Evolutionary conservation across 441 rosid genomes (phyloP), one percentile per base, ranked within the genome.

Genomic region (Manihot esculenta): DNA sequence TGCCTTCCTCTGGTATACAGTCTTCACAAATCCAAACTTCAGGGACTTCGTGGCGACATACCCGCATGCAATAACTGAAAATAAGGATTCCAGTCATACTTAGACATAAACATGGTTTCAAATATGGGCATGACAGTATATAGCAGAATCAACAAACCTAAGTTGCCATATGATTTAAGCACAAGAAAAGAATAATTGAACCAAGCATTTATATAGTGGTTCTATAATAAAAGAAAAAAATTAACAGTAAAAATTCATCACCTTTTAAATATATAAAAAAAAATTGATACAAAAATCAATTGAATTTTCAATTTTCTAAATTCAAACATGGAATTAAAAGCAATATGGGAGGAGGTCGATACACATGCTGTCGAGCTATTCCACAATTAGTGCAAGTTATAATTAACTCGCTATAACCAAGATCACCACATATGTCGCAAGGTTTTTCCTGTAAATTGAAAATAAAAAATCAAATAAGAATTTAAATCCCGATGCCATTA

Each of bases 51-150:
- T 0, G 10, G 7, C 35, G 11, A 20, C 2, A 0, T 10, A 7
- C 12, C 41, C 18, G 33, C 83, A 78, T 80, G 79, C 94, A 85
- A 58, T 84, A 83, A 69, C 94, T 89, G 72, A 64, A 72, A 74
- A 50, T 24, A 20, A 61, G 23, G 60, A 67, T 51, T 3, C 5
- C 23, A 2, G 45, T 10, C 44, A 58, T 18, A 53, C 41, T 58
- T 45, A 53, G 44, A 44, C 60, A 6, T 56, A 62, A 68, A 64
- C 47, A 44, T 68, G 13, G 41, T 38, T 24, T 13, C 41, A 41
- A 33, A 47, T 47, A 55, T 30, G 20, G 38, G 2, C 24, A 70
- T 15, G 21, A 35, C 8, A 27, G 15, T 59, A 48, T 57, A 62
- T 2, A 71, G 47, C 51, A 50, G 49, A 66, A 55, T 10, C 2